A percentile compares a stretch with the other conserved stretches of the same genome.
Conservation (phyloP, 2,329 filamentous ascomycete species). For the Colletotrichum scovillei region DNA sequence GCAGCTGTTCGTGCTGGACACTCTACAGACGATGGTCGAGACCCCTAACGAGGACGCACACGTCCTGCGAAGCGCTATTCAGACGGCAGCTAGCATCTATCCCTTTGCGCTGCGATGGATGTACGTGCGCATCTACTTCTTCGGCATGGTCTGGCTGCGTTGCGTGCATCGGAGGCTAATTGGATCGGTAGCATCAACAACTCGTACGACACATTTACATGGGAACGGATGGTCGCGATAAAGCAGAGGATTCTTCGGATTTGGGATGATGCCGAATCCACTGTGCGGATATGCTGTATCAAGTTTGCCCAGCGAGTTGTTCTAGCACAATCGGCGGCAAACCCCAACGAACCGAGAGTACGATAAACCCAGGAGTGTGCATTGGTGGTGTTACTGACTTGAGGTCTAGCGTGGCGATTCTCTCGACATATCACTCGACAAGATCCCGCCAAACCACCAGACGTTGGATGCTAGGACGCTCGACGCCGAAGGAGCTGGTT, state of each 20-base stretch:
- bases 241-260: slow-evolving; percentile 89
- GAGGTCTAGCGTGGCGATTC: slow-evolving; percentile 55
- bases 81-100: slow-evolving; percentile 92
- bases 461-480: slow-evolving; percentile 82
- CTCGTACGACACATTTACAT: slow-evolving; percentile 81
- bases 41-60: slow-evolving; percentile 79
- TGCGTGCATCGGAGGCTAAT: slow-evolving; percentile 38
- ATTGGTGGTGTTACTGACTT: slow-evolving; percentile 38
- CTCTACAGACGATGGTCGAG: slow-evolving; percentile 76
- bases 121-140: slow-evolving; percentile 69
- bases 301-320: slow-evolving; percentile 97
- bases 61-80: slow-evolving; percentile 87
- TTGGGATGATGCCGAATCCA: slow-evolving; percentile 83
- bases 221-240: slow-evolving; percentile 89
- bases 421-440: slow-evolving; percentile 84
- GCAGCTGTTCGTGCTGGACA: slow-evolving; percentile 81
- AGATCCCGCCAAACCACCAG: slow-evolving; percentile 86
- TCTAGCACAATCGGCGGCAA: slow-evolving; percentile 88
- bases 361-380: slow-evolving; percentile 45
- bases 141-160: not conserved
- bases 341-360: slow-evolving; percentile 86
- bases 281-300: slow-evolving; percentile 92
- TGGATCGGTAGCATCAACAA: slow-evolving; percentile 79
- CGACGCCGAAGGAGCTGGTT: slow-evolving; percentile 91
- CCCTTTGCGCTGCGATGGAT: slow-evolving; percentile 92